Evolutionary conservation across 441 rosid genomes (phyloP).

Genomic region (Mallotus repandus): DNA sequence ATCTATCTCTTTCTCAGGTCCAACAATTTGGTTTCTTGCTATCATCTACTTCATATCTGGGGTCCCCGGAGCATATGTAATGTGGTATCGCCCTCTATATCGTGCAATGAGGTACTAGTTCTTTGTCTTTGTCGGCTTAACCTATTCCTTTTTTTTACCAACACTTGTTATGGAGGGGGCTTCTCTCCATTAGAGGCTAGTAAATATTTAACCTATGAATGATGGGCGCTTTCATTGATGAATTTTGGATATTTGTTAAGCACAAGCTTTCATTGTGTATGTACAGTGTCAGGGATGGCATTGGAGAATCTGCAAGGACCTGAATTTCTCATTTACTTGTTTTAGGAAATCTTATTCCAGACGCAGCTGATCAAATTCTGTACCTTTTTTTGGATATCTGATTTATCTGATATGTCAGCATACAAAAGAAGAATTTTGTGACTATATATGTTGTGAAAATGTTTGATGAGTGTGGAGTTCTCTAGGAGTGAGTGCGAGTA

Average conservation of each 20-base stretch:
- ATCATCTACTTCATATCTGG: constrained; percentile 88
- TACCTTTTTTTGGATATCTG: background rate
- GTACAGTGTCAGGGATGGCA: background rate
- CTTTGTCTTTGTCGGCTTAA: constrained; percentile 3
- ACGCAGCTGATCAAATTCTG: background rate
- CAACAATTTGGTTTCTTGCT: constrained; percentile 93
- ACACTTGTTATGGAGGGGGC: background rate
- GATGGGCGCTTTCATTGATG: background rate
- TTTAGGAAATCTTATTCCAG: background rate
- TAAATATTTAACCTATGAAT: background rate
- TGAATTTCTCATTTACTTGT: background rate
- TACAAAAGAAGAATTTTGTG: background rate
- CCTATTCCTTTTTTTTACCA: background rate
- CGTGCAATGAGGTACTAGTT: constrained; percentile 88
- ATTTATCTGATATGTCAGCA: background rate
- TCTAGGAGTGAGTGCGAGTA: background rate
- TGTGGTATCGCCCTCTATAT: constrained; percentile 97
- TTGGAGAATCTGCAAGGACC: background rate
- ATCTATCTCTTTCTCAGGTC: constrained; percentile 43
- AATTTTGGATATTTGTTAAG: background rate
- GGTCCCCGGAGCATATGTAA: constrained; percentile 84
- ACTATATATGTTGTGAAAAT: background rate
- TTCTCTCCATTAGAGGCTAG: background rate
- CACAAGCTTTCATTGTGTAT: background rate
- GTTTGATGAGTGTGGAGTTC: background rate